phyloP scores from a whole-genome alignment of 305 asterid genomes.

The Lippia alba region DNA sequence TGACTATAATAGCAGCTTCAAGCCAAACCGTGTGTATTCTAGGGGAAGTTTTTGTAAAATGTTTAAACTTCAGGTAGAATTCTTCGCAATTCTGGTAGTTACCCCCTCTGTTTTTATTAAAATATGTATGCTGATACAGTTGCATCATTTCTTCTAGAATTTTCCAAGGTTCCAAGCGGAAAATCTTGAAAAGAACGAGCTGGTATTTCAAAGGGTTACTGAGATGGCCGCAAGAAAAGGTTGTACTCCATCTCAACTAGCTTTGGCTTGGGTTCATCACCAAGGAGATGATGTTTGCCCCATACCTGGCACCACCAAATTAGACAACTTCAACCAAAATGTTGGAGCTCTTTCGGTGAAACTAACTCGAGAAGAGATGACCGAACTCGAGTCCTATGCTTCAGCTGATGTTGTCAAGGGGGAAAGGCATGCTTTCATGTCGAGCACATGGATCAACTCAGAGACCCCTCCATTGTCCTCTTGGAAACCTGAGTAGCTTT shows the following conservation, averaged over 20 bases:
- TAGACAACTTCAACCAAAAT: constrained; percentile 44
- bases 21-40: too few relatives aligned
- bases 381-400: constrained; percentile 41
- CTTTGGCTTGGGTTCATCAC: constrained; percentile 64
- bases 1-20: too few relatives aligned
- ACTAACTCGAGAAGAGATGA: constrained; percentile 34
- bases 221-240: constrained; percentile 62
- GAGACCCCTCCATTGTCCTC: constrained; percentile 64
- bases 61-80: too few relatives aligned
- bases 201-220: constrained; percentile 44
- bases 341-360: constrained; percentile 38
- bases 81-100: too few relatives aligned
- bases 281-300: constrained; percentile 51
- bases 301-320: constrained; percentile 51
- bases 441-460: constrained; percentile 40
- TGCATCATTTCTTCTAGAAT: constrained; percentile 34
- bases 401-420: constrained; percentile 36
- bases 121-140: too few relatives aligned
- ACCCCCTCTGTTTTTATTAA: too few relatives aligned
- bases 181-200: constrained; percentile 59
- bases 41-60: too few relatives aligned
- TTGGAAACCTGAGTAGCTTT: constrained; percentile 41
- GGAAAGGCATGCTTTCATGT: constrained; percentile 39
- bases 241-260: constrained; percentile 57
- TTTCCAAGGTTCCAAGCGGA: constrained; percentile 62